A percentile compares a stretch with the other conserved stretches of the same genome.
These are phyloP conservation scores for Zygosaccharomyces gambellarensis DNA, from an alignment of 805 yeast species.

Conservation along the genomic window DNA sequence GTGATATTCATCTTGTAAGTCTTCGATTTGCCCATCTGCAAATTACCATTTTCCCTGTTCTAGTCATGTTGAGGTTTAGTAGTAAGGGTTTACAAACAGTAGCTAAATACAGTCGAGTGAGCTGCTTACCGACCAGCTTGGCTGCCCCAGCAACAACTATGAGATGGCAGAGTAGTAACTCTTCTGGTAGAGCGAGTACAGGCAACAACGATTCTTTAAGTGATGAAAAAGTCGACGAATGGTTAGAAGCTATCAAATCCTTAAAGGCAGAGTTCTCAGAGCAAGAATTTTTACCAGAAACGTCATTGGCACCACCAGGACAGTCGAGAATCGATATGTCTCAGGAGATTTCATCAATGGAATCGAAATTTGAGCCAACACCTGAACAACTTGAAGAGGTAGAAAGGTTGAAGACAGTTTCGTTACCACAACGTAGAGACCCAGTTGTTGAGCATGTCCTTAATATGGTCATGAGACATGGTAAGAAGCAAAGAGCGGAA, in stretches of 20 bases:
- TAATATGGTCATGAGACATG: constrained; percentile 88
- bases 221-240: constrained; percentile 37
- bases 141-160: not conserved
- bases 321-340: constrained; percentile 34
- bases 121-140: not conserved
- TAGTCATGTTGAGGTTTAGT: constrained; percentile 1
- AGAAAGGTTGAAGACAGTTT: constrained; percentile 43
- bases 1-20: not conserved
- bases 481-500: constrained; percentile 78
- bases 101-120: not conserved
- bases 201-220: constrained; percentile 6
- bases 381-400: constrained; percentile 59
- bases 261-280: constrained; percentile 38
- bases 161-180: constrained; percentile 10
- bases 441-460: constrained; percentile 73
- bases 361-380: constrained; percentile 49
- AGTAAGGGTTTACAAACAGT: constrained; percentile 2
- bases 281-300: constrained; percentile 38
- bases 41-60: not conserved
- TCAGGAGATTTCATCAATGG: constrained; percentile 24
- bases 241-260: constrained; percentile 40
- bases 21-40: not conserved
- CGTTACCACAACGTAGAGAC: constrained; percentile 60
- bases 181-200: not conserved
- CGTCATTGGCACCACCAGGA: constrained; percentile 41